A percentile compares a stretch with the other conserved stretches of the same genome.
Conservation (phyloP, 2,329 filamentous ascomycete species). For the Xylaria multiplex region DNA sequence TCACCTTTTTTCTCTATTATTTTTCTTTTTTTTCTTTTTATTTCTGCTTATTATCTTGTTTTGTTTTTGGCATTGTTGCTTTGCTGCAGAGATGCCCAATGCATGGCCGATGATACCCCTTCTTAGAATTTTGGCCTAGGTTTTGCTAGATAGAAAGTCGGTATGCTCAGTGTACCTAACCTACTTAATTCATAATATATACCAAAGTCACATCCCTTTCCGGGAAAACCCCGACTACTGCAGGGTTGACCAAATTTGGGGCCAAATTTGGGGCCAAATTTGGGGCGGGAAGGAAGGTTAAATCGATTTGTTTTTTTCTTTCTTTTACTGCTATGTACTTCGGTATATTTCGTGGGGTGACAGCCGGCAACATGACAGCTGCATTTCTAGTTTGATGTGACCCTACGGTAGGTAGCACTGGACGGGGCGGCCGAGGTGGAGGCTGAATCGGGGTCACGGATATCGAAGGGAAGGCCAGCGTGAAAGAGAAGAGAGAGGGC, state of each 20-base stretch:
- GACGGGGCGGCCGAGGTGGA: neutral
- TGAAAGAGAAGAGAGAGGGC: too few relatives aligned
- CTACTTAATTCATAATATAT: conserved; percentile 26
- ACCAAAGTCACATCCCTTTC: conserved; percentile 2
- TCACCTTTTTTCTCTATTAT: conserved; percentile 32
- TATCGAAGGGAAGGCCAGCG: too few relatives aligned
- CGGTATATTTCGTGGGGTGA: neutral
- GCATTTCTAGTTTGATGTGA: conserved; percentile 32
- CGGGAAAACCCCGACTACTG: conserved; percentile 20
- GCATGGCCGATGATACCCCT: conserved; percentile 48
- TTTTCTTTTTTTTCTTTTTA: too few relatives aligned
- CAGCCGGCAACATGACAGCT: conserved; percentile 34
- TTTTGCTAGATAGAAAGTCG: conserved; percentile 34
- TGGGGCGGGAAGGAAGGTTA: conserved; percentile 5
- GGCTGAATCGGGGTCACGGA: too few relatives aligned
- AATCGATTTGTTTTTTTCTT: too few relatives aligned
- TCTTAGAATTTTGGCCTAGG: conserved; percentile 41
- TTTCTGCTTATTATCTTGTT: neutral
- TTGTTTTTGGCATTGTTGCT: conserved; percentile 20
- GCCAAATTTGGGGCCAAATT: conserved; percentile 8
- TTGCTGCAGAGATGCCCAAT: conserved; percentile 46
- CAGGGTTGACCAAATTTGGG: conserved; percentile 19
- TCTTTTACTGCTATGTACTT: neutral
- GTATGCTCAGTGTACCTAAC: conserved; percentile 18
- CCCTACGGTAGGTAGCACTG: conserved; percentile 4